Base-by-base conservation (phyloP, 257 asterid genomes). In the Lycium barbarum region DNA sequence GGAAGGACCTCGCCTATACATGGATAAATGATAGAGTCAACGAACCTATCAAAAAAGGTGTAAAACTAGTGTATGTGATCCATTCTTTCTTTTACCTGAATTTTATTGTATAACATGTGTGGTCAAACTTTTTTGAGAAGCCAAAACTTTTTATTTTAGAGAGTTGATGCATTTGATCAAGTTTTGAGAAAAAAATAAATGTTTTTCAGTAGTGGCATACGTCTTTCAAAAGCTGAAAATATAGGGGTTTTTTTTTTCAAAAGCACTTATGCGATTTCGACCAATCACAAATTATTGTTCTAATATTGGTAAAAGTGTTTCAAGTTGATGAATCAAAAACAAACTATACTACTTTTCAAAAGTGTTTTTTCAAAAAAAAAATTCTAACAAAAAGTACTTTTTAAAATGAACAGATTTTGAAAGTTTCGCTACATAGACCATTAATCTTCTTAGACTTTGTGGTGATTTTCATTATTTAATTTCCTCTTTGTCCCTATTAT, bases 21-120 rank as follows among this genome's bases (percentile, higher is more conserved):
- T 71, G 79, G 79, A 20, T 71, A 40, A 71, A 40, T 71, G 79
- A 71, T 2, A 43, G n/a, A 71, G 33, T 71, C 79, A 71, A 71
- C 55, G 8, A 3, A 71, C 79, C 79, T 71, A 2, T 43, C 79
- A 43, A 43, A 54, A 71, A 71, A 71, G 79, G 55, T 43, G 79
- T 71, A 26, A 43, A 72, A 7, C 43, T 72, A 72, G 80, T 43
- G 80, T 72, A 72, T 72, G 57, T n/a, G 18, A 47, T 72, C 9
- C 80, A 72, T 18, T 33, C 83, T 11, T 79, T 45, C 33, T 26
- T 12, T 67, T 35, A 67, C 20, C 18, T 67, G 35, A 6, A 35
- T 66, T 13, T 12, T 66, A 66, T 11, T 63, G 22, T 63, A 12
- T 49, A 49, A 8, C 2, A 1, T 8, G 54, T 49, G 1, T 49